Conservation (phyloP, 106 monocot species). For the Acorus calamus region DNA sequence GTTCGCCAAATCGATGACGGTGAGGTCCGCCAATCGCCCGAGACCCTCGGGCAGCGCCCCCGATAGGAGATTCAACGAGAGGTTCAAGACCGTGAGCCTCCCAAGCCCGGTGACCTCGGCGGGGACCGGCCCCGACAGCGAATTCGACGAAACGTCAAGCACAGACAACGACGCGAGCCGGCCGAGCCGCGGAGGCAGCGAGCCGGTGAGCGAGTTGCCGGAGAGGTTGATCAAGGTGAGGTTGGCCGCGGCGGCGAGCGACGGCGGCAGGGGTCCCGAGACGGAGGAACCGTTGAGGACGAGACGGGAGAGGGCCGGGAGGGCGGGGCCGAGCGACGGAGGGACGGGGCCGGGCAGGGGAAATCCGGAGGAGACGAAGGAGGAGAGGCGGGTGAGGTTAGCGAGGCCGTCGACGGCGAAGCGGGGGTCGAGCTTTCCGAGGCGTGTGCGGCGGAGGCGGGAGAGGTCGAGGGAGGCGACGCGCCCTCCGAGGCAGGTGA, state of each 20-base stretch:
- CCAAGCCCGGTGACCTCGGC: slow-evolving; percentile 15
- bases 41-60: slow-evolving; percentile 19
- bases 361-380: slow-evolving; percentile 66
- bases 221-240: slow-evolving; percentile 31
- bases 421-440: slow-evolving; percentile 38
- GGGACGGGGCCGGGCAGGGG: slow-evolving; percentile 66
- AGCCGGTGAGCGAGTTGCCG: slow-evolving; percentile 29
- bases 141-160: slow-evolving; percentile 20
- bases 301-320: slow-evolving; percentile 8
- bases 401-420: slow-evolving; percentile 76
- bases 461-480: slow-evolving; percentile 40
- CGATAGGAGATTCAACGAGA: slow-evolving; percentile 15
- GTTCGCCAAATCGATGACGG: slow-evolving; percentile 8
- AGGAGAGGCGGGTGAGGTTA: slow-evolving; percentile 42
- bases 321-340: slow-evolving; percentile 34
- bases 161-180: slow-evolving; percentile 7
- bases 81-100: slow-evolving; percentile 13
- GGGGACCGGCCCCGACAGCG: slow-evolving; percentile 27
- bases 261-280: slow-evolving; percentile 37
- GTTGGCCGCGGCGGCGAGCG: slow-evolving; percentile 20
- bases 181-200: slow-evolving; percentile 18
- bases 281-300: slow-evolving; percentile 30
- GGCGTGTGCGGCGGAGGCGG: slow-evolving; percentile 63
- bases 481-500: slow-evolving; percentile 44
- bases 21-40: slow-evolving; percentile 9